phyloP scores from a whole-genome alignment of 768 basidiomycete species.

The Lanmaoa pseudosensibilis region DNA sequence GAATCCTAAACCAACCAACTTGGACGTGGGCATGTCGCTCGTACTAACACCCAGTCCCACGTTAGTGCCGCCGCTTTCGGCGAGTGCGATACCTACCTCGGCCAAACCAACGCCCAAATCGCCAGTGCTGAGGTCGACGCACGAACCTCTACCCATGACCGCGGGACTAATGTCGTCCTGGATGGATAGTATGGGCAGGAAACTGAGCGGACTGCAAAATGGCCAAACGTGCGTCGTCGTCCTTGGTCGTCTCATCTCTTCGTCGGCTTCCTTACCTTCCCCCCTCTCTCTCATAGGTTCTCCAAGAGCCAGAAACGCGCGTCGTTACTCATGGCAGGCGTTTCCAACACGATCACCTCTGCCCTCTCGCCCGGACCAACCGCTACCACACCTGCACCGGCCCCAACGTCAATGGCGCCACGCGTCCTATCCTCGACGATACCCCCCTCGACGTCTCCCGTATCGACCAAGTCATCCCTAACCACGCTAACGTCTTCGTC shows the following conservation, averaged over 20 bases:
- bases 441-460: background rate
- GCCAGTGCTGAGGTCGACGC: background rate
- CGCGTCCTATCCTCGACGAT: slow-evolving; percentile 20
- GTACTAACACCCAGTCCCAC: slow-evolving; percentile 14
- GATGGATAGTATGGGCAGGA: slow-evolving; percentile 61
- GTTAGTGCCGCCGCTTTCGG: background rate
- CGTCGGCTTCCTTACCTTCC: background rate
- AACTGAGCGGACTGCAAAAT: slow-evolving; percentile 56
- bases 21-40: slow-evolving; percentile 16
- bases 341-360: slow-evolving; percentile 55
- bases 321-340: slow-evolving; percentile 62
- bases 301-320: slow-evolving; percentile 69
- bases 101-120: background rate
- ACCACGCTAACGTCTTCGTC: slow-evolving; percentile 1
- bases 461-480: background rate
- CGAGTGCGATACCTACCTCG: background rate
- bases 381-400: slow-evolving; percentile 26
- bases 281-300: slow-evolving; percentile 41
- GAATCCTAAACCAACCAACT: background rate
- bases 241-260: background rate
- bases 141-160: slow-evolving; percentile 26
- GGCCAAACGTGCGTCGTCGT: slow-evolving; percentile 49
- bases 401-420: slow-evolving; percentile 2
- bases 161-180: slow-evolving; percentile 41
- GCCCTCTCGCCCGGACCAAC: slow-evolving; percentile 44